Percentiles rank a stretch among this genome's conserved stretches.
phyloP scores from a whole-genome alignment of 371 early-diverging fungal genomes.

The Actinomucor elegans region DNA sequence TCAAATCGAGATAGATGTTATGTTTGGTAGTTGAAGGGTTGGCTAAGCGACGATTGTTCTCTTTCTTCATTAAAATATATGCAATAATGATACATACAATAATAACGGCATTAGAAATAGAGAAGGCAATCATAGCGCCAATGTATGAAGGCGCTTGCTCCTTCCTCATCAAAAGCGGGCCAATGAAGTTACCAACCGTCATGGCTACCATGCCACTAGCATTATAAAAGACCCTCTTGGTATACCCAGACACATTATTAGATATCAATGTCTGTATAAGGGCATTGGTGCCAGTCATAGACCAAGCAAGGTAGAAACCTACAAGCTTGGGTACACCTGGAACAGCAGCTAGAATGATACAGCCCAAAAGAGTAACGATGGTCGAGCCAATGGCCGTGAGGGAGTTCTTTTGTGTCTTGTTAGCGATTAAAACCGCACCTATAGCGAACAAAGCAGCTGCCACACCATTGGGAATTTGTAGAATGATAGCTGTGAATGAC shows the following conservation, averaged over 20 bases:
- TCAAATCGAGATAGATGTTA: constrained; percentile 31
- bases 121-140: constrained; percentile 23
- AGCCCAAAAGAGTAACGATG: constrained; percentile 14
- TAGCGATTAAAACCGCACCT: constrained; percentile 8
- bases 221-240: constrained; percentile 26
- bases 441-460: constrained; percentile 15
- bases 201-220: constrained; percentile 13
- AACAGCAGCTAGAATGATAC: constrained; percentile 15
- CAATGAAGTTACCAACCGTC: constrained; percentile 31
- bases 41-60: constrained; percentile 20
- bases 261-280: constrained; percentile 19
- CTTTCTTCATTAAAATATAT: constrained; percentile 17
- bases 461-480: constrained; percentile 31
- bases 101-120: constrained; percentile 11
- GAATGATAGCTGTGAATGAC: constrained; percentile 20
- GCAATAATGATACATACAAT: constrained; percentile 12
- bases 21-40: constrained; percentile 7
- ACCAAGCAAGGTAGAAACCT: constrained; percentile 26
- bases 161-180: constrained; percentile 25
- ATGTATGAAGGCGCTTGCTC: constrained; percentile 19
- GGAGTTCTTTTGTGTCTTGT: not conserved
- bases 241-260: constrained; percentile 28
- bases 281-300: constrained; percentile 11
- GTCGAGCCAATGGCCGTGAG: constrained; percentile 5
- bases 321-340: constrained; percentile 18